Base-by-base conservation (phyloP, 2,329 filamentous ascomycete species). In the Penicillium brasilianum region DNA sequence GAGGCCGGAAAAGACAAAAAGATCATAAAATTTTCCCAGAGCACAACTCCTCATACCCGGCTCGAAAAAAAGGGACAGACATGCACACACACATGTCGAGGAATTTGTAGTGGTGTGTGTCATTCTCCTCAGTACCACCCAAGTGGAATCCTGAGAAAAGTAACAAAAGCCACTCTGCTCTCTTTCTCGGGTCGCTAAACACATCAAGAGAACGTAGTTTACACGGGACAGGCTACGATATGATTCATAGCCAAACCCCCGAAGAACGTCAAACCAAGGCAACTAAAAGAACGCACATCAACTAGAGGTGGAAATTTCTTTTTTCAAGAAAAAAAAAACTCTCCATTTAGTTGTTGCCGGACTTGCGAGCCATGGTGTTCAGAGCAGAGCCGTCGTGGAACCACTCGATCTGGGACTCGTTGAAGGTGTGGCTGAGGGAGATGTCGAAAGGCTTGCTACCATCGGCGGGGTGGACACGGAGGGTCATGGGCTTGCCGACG, bases 341-440 rank as follows among this genome's bases (percentile, higher is more conserved):
- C 20, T 30, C 50, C 57, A 64, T 70, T 74, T 77, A 77, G 57
- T 72, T 72, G 57, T 71, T 72, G 58, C 57, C 70, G 57, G 72
- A 61, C 65, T 77, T 76, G 88, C 95, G 96, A 70, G 94, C 93
- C 94, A 99, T 99, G 72, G 93, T 97, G 88, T 99, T 99, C 69
- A 99, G 86, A 58, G 95, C 95, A 75, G 90, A 93, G 70, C 95
- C 95, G 80, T 98, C 96, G 87, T 93, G 93, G 88, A 99, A 99
- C 95, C 95, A 99, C 83, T 97, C 90, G 66, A 99, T 90, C 85
- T 99, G 95, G 71, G 91, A 88, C 79, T 92, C 92, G 86, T 99
- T 99, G 89, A 97, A 99, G 68, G 95, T 99, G 84, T 99, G 95
- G 70, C 86, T 86, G 72, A 99, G 88, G 81, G 91, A 85, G 72